Evolutionary conservation across 768 basidiomycete species (phyloP).

Genomic region (Tulasnella sp.): DNA sequence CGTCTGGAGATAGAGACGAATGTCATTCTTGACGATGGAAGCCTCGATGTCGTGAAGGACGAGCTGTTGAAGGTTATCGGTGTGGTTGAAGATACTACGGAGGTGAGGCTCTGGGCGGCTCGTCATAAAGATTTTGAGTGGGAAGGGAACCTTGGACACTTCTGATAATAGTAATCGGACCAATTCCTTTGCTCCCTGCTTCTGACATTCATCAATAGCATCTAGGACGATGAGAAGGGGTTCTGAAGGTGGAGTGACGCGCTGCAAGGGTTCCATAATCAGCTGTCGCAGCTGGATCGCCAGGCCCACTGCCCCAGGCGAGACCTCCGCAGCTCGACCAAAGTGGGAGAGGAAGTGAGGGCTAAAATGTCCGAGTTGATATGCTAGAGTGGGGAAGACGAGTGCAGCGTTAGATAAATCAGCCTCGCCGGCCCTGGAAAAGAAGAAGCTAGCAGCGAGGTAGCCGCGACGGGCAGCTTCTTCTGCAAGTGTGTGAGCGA

Average conservation of each 20-base stretch:
- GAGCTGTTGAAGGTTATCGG: neutral
- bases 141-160: slow-evolving; percentile 22
- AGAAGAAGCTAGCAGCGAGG: slow-evolving; percentile 31
- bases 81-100: neutral
- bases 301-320: slow-evolving; percentile 18
- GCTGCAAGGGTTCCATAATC: slow-evolving; percentile 14
- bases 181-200: slow-evolving; percentile 12
- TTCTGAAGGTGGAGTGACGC: neutral
- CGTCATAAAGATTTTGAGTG: slow-evolving; percentile 29
- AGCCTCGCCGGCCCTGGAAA: slow-evolving; percentile 21
- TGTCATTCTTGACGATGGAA: slow-evolving; percentile 7
- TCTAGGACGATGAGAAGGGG: slow-evolving; percentile 29
- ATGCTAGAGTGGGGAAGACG: slow-evolving; percentile 30
- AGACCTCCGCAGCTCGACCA: slow-evolving; percentile 6
- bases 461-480: slow-evolving; percentile 18
- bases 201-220: slow-evolving; percentile 30
- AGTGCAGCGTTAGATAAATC: slow-evolving; percentile 19
- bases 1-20: slow-evolving; percentile 10
- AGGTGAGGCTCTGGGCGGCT: slow-evolving; percentile 28
- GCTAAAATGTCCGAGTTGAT: slow-evolving; percentile 24
- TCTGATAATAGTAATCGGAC: slow-evolving; percentile 22
- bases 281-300: slow-evolving; percentile 20
- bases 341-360: neutral
- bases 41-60: slow-evolving; percentile 13
- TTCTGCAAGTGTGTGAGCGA: slow-evolving; percentile 29